These are phyloP conservation scores for Neopestalotiopsis rosae DNA, from an alignment of 2,329 filamentous ascomycete species.

Conservation along the genomic window DNA sequence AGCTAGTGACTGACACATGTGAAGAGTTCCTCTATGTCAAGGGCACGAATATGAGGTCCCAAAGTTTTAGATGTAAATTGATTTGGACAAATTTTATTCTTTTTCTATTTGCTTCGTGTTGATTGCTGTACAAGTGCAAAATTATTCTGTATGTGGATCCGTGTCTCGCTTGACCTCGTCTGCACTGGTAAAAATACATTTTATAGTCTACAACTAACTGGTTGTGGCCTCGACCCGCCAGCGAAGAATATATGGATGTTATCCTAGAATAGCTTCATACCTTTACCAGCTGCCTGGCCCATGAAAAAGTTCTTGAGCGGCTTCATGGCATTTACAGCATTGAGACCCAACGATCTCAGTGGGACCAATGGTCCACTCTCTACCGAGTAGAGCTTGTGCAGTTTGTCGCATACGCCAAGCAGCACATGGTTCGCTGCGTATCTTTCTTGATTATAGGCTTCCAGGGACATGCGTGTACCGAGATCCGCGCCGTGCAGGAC, in stretches of 20 bases:
- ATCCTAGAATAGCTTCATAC: constrained; percentile 35
- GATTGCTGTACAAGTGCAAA: background rate
- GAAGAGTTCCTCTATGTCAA: background rate
- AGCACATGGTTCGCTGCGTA: constrained; percentile 83
- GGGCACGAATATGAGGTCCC: background rate
- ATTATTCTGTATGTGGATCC: background rate
- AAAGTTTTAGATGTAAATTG: background rate
- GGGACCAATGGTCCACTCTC: constrained; percentile 80
- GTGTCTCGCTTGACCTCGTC: background rate
- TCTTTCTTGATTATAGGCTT: constrained; percentile 79
- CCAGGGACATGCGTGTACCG: constrained; percentile 77
- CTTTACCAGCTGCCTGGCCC: constrained; percentile 68
- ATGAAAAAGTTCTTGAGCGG: constrained; percentile 87
- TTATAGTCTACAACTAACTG: background rate
- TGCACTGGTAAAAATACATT: constrained; percentile 11
- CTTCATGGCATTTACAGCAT: constrained; percentile 74
- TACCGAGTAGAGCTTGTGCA: constrained; percentile 91
- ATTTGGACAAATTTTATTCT: background rate
- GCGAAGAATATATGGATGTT: background rate
- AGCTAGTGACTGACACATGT: constrained; percentile 17
- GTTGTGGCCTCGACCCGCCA: background rate
- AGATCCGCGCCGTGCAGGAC: constrained; percentile 87
- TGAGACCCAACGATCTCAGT: constrained; percentile 77
- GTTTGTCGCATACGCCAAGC: constrained; percentile 82
- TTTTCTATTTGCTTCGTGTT: background rate